Base-by-base conservation (phyloP, 306 rosid genomes). In the Vigna trinervia region DNA sequence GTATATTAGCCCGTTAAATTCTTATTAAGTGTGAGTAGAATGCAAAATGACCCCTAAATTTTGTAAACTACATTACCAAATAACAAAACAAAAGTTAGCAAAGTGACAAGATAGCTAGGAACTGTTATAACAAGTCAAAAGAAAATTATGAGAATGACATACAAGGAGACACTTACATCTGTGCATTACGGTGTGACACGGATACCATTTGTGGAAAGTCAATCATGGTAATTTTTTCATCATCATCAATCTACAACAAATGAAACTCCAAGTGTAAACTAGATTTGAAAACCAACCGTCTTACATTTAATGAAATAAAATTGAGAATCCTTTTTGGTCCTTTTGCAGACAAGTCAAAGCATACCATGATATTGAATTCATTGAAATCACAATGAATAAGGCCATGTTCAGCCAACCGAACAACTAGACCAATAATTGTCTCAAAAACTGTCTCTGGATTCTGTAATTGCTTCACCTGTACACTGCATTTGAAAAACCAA, bases 161-260 rank as follows among this genome's bases (percentile, higher is more conserved):
- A 45, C 64, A 47, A 76, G 78, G 71, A 66, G 67, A 66, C 64
- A 52, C 96, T 85, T 89, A 94, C 97, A 94, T 94, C 80, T 92
- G 91, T 8, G 95, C 97, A 83, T 92, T 94, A 22, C 88, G 95
- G 84, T 92, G 96, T 8, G 93, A 90, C 73, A 92, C 90, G 72
- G 96, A 92, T 54, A 94, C 97, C 98, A 89, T 94, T 81, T 94
- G 97, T 6, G 97, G 98, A 88, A 94, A 94, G 83, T 90, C 97
- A 67, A 94, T 94, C 95, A 94, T 77, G 26, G 97, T 92, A 76
- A 94, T 51, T 64, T 90, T 90, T 86, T 89, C 97, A 22, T 92
- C 97, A 63, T 94, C 92, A 61, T 82, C 89, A 73, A 94, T 94
- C 98, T 94, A 81, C 78, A 82, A 62, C 36, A 50, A 67, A 85